Conservation (phyloP, 148 eudicot genomes). For the Camellia sinensis region DNA sequence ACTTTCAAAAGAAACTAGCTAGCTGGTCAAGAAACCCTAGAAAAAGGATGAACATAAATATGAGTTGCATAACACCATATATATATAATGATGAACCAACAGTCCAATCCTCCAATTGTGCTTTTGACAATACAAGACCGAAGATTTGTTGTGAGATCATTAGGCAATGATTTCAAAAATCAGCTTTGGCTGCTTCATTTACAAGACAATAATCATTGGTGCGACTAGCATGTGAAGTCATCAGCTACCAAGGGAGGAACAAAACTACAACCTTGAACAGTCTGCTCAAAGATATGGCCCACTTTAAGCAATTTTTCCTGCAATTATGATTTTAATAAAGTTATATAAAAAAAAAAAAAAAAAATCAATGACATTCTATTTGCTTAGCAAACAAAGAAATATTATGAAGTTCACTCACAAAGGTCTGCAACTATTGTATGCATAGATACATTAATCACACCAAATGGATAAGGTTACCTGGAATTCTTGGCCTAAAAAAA, state of each 20-base stretch:
- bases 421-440: not conserved
- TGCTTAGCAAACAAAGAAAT: constrained; percentile 7
- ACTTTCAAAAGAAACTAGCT: not conserved
- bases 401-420: not conserved
- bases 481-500: too few relatives aligned
- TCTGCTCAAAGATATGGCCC: constrained; percentile 96
- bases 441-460: not conserved
- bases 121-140: not conserved
- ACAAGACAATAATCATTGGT: not conserved
- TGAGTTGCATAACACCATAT: not conserved
- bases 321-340: constrained; percentile 14
- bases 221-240: constrained; percentile 27
- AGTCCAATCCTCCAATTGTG: not conserved
- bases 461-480: not conserved
- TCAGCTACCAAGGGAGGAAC: constrained; percentile 72
- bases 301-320: constrained; percentile 83
- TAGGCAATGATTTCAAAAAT: not conserved
- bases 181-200: not conserved
- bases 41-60: not conserved
- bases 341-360: not conserved
- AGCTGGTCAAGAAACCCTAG: not conserved
- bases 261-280: constrained; percentile 62
- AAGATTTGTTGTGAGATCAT: not conserved
- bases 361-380: not conserved
- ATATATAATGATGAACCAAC: not conserved